Percentiles rank a stretch among this genome's conserved stretches.
phyloP scores from a whole-genome alignment of 495 filamentous ascomycete species.

The Penicillium silybi region DNA sequence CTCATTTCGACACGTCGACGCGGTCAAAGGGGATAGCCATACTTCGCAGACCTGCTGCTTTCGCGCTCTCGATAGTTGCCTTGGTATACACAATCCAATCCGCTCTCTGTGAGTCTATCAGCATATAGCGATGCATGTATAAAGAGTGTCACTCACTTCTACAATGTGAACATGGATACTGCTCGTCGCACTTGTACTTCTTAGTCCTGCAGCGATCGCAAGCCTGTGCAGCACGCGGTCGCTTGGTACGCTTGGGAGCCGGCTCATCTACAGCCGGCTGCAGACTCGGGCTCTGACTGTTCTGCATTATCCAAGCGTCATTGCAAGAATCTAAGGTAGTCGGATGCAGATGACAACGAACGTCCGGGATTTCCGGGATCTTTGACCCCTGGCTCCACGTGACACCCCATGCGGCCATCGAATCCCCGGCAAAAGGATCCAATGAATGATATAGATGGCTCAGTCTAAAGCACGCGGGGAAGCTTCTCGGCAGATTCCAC shows the following conservation, averaged over 20 bases:
- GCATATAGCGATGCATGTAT: background rate
- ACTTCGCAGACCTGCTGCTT: constrained; percentile 34
- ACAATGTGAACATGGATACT: constrained; percentile 39
- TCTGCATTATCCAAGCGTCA: constrained; percentile 19
- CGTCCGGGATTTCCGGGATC: constrained; percentile 15
- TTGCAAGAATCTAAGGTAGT: no score
- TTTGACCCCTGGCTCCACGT: constrained; percentile 7
- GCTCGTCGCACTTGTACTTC: constrained; percentile 45
- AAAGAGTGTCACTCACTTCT: constrained; percentile 24
- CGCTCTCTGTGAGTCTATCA: constrained; percentile 22
- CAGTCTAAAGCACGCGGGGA: background rate
- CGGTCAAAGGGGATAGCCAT: background rate
- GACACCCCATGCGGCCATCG: background rate
- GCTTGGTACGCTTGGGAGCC: constrained; percentile 29
- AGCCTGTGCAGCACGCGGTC: constrained; percentile 38
- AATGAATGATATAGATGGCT: background rate
- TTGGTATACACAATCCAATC: constrained; percentile 33
- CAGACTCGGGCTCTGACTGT: constrained; percentile 1
- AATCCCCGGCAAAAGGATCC: background rate
- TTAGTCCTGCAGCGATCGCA: constrained; percentile 41
- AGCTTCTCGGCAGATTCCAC: background rate
- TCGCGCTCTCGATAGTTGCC: constrained; percentile 37
- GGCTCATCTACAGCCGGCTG: constrained; percentile 16
- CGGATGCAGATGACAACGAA: constrained; percentile 10
- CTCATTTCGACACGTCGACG: background rate